Base-by-base conservation (phyloP, 2,329 filamentous ascomycete genomes). In the Trichoderma atroviride region DNA sequence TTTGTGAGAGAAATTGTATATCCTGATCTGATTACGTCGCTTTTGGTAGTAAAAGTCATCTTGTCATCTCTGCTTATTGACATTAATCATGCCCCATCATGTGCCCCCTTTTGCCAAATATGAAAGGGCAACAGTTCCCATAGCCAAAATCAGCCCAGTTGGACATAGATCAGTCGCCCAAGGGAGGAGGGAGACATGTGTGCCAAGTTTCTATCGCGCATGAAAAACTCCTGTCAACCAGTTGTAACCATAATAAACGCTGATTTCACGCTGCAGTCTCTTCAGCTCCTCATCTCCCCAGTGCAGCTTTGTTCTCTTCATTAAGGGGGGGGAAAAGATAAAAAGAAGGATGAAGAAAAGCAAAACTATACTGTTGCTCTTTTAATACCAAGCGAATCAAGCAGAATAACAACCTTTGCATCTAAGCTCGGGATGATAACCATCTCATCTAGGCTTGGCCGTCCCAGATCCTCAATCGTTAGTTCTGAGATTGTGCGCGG, bases 401-500 rank as follows among this genome's bases (percentile, higher is more conserved):
- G 22, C 19, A 24, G 3, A n/a, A 27, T 10, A 13, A 22, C 13
- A 40, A 27, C 11, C 11, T 13, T 16, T 9, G 47, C 64, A 37
- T 35, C 33, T 11, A 22, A 5, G 1, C 55, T 43, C 4, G 58
- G 47, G 16, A 37, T 10, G n/a, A 22, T 7, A 31, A 33, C 11
- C 11, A 35, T 13, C 19, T 59, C 64, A 47, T 35, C 33, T n/a
- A 22, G 5, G 5, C 63, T 43, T 2, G 69, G 47, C 11, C 31
- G 40, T 1, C 43, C 69, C 22, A 70, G 33, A 22, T 69, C 68
- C 53, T 59, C 29, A 22, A 60, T 53, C 22, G 65, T 69, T 22
- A 64, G 16, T 27, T 70, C 64, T 40, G 73, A 70, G 19, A 70
- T 53, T 4, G 58, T 59, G 9, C 69, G 69, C n/a, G 69, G 69